phyloP scores from a whole-genome alignment of 345 rosid species.

The Brassica rapa region DNA sequence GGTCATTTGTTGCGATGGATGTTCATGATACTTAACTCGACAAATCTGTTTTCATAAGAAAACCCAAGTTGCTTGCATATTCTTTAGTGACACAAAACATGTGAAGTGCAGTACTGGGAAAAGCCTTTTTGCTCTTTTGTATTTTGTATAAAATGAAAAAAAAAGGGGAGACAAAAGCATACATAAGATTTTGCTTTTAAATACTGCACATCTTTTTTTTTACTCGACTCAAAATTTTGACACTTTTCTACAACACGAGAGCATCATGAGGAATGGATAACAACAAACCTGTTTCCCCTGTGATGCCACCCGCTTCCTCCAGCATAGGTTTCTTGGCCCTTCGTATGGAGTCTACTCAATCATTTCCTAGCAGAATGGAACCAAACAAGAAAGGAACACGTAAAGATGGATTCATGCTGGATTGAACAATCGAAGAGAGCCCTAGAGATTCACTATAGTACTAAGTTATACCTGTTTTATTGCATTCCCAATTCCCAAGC shows the following conservation, averaged over 20 bases:
- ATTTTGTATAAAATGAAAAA: background rate
- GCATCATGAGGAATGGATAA: conserved; percentile 20
- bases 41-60: background rate
- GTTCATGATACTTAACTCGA: background rate
- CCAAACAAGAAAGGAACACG: background rate
- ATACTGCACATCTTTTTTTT: conserved; percentile 35
- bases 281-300: conserved; percentile 34
- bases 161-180: background rate
- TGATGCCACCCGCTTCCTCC: conserved; percentile 24
- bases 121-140: background rate
- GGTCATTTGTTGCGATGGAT: background rate
- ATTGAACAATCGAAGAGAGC: background rate
- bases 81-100: too few relatives aligned
- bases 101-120: background rate
- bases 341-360: conserved; percentile 22
- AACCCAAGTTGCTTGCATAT: too few relatives aligned
- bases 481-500: conserved; percentile 50
- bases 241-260: conserved; percentile 38
- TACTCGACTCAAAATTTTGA: conserved; percentile 22
- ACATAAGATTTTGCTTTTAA: background rate
- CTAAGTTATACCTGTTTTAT: conserved; percentile 68
- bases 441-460: background rate
- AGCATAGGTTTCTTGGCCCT: conserved; percentile 17
- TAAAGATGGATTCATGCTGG: conserved; percentile 14
- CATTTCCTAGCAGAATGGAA: conserved; percentile 25